A percentile compares a stretch with the other conserved stretches of the same genome.
Conservation (phyloP, 2,329 filamentous ascomycete genomes). For the Arthrobotrys megalospora region DNA sequence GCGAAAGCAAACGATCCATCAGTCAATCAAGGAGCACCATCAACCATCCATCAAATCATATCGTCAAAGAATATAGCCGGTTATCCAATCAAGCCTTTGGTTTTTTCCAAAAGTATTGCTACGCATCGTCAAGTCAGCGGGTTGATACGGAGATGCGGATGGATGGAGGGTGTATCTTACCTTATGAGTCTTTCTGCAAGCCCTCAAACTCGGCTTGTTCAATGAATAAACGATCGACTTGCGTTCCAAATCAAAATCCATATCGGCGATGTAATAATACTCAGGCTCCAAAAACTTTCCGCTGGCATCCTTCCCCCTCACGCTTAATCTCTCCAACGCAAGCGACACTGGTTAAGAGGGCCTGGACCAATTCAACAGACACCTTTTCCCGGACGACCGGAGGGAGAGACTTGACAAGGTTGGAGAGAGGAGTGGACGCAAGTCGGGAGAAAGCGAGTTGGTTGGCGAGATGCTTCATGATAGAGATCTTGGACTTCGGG, state of each 20-base stretch:
- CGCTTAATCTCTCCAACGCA: constrained; percentile 91
- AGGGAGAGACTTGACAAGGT: constrained; percentile 89
- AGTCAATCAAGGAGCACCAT: background rate
- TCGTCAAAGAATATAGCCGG: constrained; percentile 9
- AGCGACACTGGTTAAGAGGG: constrained; percentile 79
- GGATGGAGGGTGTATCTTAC: constrained; percentile 70
- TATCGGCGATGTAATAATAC: constrained; percentile 94
- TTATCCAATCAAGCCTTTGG: constrained; percentile 68
- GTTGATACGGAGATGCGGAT: constrained; percentile 16
- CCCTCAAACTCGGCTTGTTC: constrained; percentile 88
- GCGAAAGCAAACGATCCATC: constrained; percentile 19
- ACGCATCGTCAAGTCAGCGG: constrained; percentile 29
- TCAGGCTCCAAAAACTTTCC: constrained; percentile 95
- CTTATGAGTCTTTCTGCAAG: constrained; percentile 97
- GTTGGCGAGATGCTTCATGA: constrained; percentile 91
- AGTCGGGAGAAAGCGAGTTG: constrained; percentile 95
- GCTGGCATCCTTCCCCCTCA: constrained; percentile 95
- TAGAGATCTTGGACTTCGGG: constrained; percentile 68
- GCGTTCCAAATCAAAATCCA: constrained; percentile 83
- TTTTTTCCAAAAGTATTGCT: constrained; percentile 82
- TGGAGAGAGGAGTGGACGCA: constrained; percentile 90
- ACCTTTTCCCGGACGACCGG: constrained; percentile 71
- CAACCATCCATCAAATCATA: constrained; percentile 6
- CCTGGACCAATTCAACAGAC: constrained; percentile 76
- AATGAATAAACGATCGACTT: constrained; percentile 87